Evolutionary conservation across 1,139 yeast genomes (phyloP), one percentile per base, ranked within the genome.

Genomic region (Chernovozyma aurita): DNA sequence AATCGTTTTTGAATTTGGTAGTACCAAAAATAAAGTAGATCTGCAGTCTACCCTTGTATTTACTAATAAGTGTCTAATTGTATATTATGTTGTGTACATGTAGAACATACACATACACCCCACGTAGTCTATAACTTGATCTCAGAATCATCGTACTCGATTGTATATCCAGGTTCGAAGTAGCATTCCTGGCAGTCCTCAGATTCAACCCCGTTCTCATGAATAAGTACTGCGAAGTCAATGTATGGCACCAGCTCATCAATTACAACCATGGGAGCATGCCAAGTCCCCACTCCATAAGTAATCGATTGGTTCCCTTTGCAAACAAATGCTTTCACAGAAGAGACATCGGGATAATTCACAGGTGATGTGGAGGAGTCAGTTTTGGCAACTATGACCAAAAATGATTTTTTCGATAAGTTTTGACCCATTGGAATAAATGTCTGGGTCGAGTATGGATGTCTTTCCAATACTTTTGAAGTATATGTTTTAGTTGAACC

Each of bases 221-320:
- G 85, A 34, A 86, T 82, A 37, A 87, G 65, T 13, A 90, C 97
- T 3, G 87, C 90, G 63, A 88, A 90, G 50, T 88, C 95, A 20
- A 85, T 58, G 40, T 66, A 56, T 1, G 76, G 63, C 9, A 72
- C 69, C 8, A 57, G 52, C 30, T 73, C 73, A 37, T 72, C 78
- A 20, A 76, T 56, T 6, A 86, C 92, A 28, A 90, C 83, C 97
- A 90, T 90, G 1, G 97, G 97, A 0, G 97, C 95, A 55, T 90
- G 97, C 74, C 73, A 68, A 3, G 60, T 59, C 0, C 72, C 95
- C 1, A 76, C 77, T 0, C 87, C 95, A 54, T 90, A 90, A 0
- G 96, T 90, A 3, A 90, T 85, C 0, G 95, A 85, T 53, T 87
- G 96, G 55, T 85, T 81, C 0, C 95, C 96, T 38, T 63, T 73